Percentiles rank a stretch among this genome's conserved stretches.
Evolutionary conservation across 2,329 filamentous ascomycete species (phyloP).

Genomic region (Xylaria sp.): DNA sequence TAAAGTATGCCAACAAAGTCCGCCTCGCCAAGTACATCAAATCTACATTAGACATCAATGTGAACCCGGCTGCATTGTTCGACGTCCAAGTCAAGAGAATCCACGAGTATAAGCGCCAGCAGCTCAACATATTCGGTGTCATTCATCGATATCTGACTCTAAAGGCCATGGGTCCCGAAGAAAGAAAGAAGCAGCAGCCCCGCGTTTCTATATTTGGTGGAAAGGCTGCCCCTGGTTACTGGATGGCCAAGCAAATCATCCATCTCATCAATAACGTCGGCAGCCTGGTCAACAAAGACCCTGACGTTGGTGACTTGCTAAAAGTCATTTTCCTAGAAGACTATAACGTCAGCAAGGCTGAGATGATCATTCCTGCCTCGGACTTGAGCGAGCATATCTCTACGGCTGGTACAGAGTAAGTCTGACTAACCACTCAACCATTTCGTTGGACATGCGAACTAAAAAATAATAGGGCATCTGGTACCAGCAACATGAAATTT

Average conservation of each 20-base stretch:
- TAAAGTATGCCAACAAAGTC: slow-evolving; percentile 97
- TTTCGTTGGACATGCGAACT: slow-evolving; percentile 24
- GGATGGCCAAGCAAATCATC: slow-evolving; percentile 99
- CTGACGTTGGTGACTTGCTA: slow-evolving; percentile 89
- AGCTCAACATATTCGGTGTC: slow-evolving; percentile 98
- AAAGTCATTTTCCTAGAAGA: slow-evolving; percentile 98
- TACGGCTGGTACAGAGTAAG: slow-evolving; percentile 90
- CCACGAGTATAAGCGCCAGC: slow-evolving; percentile 98
- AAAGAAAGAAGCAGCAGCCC: slow-evolving; percentile 86
- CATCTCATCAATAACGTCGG: slow-evolving; percentile 95
- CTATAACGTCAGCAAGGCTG: slow-evolving; percentile 99
- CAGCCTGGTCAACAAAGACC: slow-evolving; percentile 88
- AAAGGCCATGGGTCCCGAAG: slow-evolving; percentile 84
- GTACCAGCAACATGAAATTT: slow-evolving; percentile 99
- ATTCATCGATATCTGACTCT: slow-evolving; percentile 93
- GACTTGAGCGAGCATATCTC: slow-evolving; percentile 99
- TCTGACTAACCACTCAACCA: slow-evolving; percentile 34
- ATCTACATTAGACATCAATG: slow-evolving; percentile 78
- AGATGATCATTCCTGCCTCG: slow-evolving; percentile 93
- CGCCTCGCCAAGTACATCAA: slow-evolving; percentile 93
- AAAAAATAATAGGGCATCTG: slow-evolving; percentile 64
- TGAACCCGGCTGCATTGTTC: slow-evolving; percentile 90
- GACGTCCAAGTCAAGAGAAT: slow-evolving; percentile 99
- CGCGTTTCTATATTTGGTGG: slow-evolving; percentile 97
- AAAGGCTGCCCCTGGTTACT: slow-evolving; percentile 97